These are phyloP conservation scores for Choanephora cucurbitarum DNA, from an alignment of 371 early-diverging fungal genomes.

Conservation along the genomic window DNA sequence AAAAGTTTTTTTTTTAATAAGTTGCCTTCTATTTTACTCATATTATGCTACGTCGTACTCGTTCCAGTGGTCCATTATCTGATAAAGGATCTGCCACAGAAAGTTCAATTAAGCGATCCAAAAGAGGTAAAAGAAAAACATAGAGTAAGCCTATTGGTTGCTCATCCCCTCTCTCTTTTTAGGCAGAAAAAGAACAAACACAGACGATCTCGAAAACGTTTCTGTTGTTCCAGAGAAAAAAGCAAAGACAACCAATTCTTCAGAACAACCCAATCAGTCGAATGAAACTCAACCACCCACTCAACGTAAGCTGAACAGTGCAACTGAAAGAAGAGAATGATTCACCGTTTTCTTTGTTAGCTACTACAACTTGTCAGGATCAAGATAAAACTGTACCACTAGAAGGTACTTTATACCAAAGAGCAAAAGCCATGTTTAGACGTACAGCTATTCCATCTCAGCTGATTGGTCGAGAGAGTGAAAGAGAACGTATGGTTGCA, in stretches of 20 bases:
- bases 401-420: slow-evolving; percentile 21
- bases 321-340: too few relatives aligned
- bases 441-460: slow-evolving; percentile 65
- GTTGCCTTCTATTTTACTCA: background rate
- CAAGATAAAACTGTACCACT: background rate
- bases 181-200: slow-evolving; percentile 18
- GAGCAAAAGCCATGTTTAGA: slow-evolving; percentile 59
- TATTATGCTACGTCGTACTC: background rate
- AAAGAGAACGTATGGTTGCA: slow-evolving; percentile 57
- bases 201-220: slow-evolving; percentile 17
- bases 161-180: background rate
- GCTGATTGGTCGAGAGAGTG: slow-evolving; percentile 74
- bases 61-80: background rate
- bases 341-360: too few relatives aligned
- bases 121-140: background rate
- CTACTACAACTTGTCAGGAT: background rate
- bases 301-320: slow-evolving; percentile 11
- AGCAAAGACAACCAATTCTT: slow-evolving; percentile 1
- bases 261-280: slow-evolving; percentile 19
- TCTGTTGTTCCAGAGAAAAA: slow-evolving; percentile 13
- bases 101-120: background rate
- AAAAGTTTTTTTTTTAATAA: background rate
- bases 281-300: too few relatives aligned
- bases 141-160: too few relatives aligned
- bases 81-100: background rate